Evolutionary conservation across 164 flowering plant genomes (phyloP), one percentile per base, ranked within the genome.

Genomic region (Umbellularia californica): DNA sequence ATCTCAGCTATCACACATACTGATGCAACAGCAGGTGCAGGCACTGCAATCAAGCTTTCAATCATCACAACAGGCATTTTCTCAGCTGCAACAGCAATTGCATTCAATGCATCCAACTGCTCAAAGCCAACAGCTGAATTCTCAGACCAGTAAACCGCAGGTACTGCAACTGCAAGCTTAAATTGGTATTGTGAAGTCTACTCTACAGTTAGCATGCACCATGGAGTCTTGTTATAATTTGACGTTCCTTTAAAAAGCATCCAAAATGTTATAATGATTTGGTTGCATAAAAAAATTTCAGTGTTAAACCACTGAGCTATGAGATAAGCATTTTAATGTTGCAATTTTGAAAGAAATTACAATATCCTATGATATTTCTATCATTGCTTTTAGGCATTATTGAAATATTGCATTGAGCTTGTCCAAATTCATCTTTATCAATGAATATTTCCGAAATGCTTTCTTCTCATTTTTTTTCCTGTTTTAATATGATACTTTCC

Each of bases 1-100:
- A 62, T 87, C 95, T 73, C 93, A 87, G 79, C 83, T 93, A 68
- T 95, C 95, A 66, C 92, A 88, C 84, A 83, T 87, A 83, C 76
- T 90, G 41, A 86, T 93, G 33, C 96, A 95, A 81, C 98, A 73
- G 58, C 79, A 93, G 80, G 88, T 88, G 13, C 98, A 91, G 75
- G 75, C 87, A 78, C 82, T 92, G 52, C 98, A 91, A 77, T 94
- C 96, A 23, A 90, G 87, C 70, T 90, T 87, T 81, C 98, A 92
- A 69, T 92, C 99, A 23, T 90, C 96, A 41, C 95, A 90, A 79
- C 99, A 92, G 76, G 92, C 93, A 30, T 89, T 93, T 78, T 85
- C 96, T 74, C 98, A 95, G 85, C 85, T 94, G 81, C 99, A 95
- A 73, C 99, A 95, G 75, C 97, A 93, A 71, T 69, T 92, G 81